These are phyloP conservation scores for Nannizzia gypsea DNA, from an alignment of 2,329 filamentous ascomycete genomes.

Conservation along the genomic window DNA sequence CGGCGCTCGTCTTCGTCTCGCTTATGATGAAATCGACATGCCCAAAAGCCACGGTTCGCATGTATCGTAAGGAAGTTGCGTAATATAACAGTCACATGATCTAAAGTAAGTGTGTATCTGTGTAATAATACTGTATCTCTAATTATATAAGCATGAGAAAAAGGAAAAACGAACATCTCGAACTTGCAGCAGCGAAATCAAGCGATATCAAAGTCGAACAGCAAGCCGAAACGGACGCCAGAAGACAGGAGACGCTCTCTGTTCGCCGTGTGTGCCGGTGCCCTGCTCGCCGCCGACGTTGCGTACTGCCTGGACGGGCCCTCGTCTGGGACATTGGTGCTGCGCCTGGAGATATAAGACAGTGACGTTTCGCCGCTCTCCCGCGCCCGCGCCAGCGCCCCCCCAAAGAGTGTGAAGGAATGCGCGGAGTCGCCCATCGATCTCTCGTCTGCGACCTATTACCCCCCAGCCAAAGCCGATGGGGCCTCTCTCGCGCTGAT, in stretches of 20 bases:
- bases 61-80: not conserved
- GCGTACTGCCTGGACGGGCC: too few relatives aligned
- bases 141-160: not conserved
- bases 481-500: slow-evolving; percentile 29
- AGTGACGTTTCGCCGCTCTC: not conserved
- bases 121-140: not conserved
- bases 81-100: not conserved
- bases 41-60: not conserved
- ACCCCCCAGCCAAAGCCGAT: slow-evolving; percentile 26
- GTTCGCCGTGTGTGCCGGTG: too few relatives aligned
- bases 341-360: not conserved
- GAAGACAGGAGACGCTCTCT: not conserved
- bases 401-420: not conserved
- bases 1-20: not conserved
- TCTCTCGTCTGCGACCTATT: not conserved
- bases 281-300: too few relatives aligned
- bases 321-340: too few relatives aligned
- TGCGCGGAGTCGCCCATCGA: slow-evolving; percentile 1
- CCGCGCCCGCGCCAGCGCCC: not conserved
- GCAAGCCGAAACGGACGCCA: not conserved
- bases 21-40: not conserved
- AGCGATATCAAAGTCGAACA: not conserved
- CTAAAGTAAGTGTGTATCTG: not conserved
- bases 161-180: not conserved
- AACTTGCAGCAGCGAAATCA: not conserved